Evolutionary conservation across 106 monocot genomes (phyloP), one percentile per base, ranked within the genome.

Genomic region (Narthecium ossifragum): DNA sequence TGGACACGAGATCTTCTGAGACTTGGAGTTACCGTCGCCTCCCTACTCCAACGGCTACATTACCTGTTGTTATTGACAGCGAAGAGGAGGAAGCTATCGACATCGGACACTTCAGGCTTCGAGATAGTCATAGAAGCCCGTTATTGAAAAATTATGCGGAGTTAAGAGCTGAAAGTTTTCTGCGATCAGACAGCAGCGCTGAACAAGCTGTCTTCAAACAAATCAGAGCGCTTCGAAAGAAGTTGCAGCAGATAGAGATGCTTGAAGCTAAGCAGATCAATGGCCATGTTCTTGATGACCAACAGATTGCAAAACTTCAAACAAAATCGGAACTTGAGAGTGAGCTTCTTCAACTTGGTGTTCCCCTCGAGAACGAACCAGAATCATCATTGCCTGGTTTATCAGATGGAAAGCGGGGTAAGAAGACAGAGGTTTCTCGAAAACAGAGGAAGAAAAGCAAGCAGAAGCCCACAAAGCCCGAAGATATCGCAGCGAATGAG

Each of bases 221-320:
- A 85, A 79, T 98, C 13, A 86, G 98, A 74, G 87, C 87, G 30
- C 48, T 91, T 34, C 65, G 77, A 47, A 98, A 98, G 64, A 98
- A 98, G 38, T 72, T 98, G 55, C 98, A 98, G 70, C 98, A 98
- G 46, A 90, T 98, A 55, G 98, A 98, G 66, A 88, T 88, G 62
- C 90, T 98, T 69, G 98, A 98, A 74, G 53, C 37, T 2, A 98
- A 81, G 61, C 73, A 72, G 57, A 69, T 55, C 9, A 63, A 45
- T 53, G 91, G 91, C 54, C 81, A 77, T 54, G 22, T 46, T 64
- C 98, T 98, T 57, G 98, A 98, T 84, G 79, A 82, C 51, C 98
- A 98, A 47, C 98, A 98, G 66, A 55, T 91, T 61, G 69, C 68
- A 26, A 98, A 98, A 72, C 71, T 98, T 65, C 78, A 77, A 63